A percentile compares a stretch with the other conserved stretches of the same genome.
Evolutionary conservation across 495 filamentous ascomycete genomes (phyloP).

Genomic region (Xylaria telfairii): DNA sequence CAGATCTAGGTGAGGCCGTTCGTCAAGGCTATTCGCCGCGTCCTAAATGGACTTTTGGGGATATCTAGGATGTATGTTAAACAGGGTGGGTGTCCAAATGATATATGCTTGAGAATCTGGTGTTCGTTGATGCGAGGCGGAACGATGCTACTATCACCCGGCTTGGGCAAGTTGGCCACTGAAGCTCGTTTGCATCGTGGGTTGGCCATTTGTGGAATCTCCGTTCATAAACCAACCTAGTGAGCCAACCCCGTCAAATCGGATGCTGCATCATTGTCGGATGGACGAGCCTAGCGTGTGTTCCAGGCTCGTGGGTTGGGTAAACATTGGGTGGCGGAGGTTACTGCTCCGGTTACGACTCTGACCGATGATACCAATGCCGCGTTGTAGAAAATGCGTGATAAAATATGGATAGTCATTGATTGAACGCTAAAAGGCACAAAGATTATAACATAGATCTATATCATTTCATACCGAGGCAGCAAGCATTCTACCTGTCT

Average conservation of each 20-base stretch:
- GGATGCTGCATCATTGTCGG: conserved; percentile 25
- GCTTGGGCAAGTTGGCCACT: not conserved
- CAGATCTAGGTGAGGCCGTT: not conserved
- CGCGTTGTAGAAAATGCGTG: not conserved
- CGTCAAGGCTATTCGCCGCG: not conserved
- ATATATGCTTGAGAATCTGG: conserved; percentile 16
- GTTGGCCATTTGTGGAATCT: not conserved
- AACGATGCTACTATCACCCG: not conserved
- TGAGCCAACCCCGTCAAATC: conserved; percentile 6
- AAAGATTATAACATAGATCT: not conserved
- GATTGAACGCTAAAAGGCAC: not conserved
- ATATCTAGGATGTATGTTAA: not conserved
- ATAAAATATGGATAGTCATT: not conserved
- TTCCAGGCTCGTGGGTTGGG: conserved; percentile 27
- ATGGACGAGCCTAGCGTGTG: conserved; percentile 30
- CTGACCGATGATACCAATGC: not conserved
- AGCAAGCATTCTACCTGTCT: not conserved
- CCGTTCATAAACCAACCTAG: not conserved
- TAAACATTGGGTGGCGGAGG: conserved; percentile 31
- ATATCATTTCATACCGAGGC: conserved; percentile 2
- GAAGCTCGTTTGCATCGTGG: not conserved
- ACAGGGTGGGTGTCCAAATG: not conserved
- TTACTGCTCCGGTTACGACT: conserved; percentile 28
- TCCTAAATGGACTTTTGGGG: not conserved
- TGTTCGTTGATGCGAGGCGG: not conserved